Percentiles rank a stretch among this genome's conserved stretches.
phyloP scores from a whole-genome alignment of 2,329 filamentous ascomycete genomes.

The Bimuria novae-zelandiae region DNA sequence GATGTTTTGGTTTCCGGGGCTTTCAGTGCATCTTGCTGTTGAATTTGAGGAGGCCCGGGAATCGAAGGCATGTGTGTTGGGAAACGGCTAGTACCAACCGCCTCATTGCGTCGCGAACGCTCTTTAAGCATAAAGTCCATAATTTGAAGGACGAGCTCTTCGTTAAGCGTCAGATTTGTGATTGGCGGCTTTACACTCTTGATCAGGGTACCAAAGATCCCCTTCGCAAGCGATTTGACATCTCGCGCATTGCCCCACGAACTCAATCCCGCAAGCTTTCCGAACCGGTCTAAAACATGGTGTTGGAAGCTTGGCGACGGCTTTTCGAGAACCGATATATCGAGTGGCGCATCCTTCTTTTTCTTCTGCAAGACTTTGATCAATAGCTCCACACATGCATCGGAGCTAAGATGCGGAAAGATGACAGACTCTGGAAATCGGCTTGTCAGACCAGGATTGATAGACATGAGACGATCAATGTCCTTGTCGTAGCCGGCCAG shows the following conservation, averaged over 20 bases:
- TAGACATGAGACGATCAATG: conserved; percentile 65
- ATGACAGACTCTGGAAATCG: conserved; percentile 67
- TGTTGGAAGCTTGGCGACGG: conserved; percentile 20
- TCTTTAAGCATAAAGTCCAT: conserved; percentile 44
- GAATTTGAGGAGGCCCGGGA: conserved; percentile 6
- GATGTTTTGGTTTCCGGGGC: conserved; percentile 7
- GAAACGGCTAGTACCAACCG: conserved; percentile 23
- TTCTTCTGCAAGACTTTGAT: conserved; percentile 42
- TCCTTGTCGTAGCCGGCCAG: conserved; percentile 71
- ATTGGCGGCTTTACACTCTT: conserved; percentile 24
- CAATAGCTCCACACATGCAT: conserved; percentile 46
- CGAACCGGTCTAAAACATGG: conserved; percentile 43
- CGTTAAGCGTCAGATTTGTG: conserved; percentile 25
- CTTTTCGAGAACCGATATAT: conserved; percentile 28
- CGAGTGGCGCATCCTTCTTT: conserved; percentile 38
- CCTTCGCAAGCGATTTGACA: conserved; percentile 59
- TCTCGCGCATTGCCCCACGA: conserved; percentile 70
- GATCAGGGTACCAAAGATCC: conserved; percentile 52
- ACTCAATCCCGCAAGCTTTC: conserved; percentile 47
- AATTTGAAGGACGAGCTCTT: conserved; percentile 26
- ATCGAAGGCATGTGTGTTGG: background rate
- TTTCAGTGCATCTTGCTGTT: conserved; percentile 14
- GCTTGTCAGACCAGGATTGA: conserved; percentile 67
- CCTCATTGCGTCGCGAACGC: conserved; percentile 27
- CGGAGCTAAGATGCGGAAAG: conserved; percentile 53